Evolutionary conservation across 1,284 basidiomycete genomes (phyloP).

Genomic region (Ceratobasidium sp.): DNA sequence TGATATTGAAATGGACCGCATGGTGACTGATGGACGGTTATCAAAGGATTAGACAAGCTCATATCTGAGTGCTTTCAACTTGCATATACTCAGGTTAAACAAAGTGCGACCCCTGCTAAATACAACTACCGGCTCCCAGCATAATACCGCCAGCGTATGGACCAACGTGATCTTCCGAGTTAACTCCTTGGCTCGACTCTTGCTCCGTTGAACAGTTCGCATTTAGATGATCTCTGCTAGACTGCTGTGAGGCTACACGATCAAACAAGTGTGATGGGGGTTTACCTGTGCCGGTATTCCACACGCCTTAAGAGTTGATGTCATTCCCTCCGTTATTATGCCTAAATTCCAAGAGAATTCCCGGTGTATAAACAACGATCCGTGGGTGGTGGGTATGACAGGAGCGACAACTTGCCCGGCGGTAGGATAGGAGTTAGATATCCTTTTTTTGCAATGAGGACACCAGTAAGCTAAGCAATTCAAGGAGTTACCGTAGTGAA

Average conservation of each 20-base stretch:
- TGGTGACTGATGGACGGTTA: too few species aligned
- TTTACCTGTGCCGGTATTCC: constrained; percentile 57
- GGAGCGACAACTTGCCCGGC: background rate
- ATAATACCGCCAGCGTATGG: constrained; percentile 34
- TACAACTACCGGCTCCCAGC: too few species aligned
- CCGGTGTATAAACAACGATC: background rate
- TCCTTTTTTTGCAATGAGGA: constrained; percentile 59
- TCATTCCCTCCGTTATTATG: constrained; percentile 67
- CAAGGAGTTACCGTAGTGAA: too few species aligned
- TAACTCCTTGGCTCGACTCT: background rate
- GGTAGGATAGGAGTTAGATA: constrained; percentile 58
- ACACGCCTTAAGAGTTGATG: constrained; percentile 57
- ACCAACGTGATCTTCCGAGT: constrained; percentile 9
- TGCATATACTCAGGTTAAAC: too few species aligned
- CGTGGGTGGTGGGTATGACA: too few species aligned
- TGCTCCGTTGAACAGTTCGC: constrained; percentile 26
- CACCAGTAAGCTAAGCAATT: constrained; percentile 43
- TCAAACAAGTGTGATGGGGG: background rate
- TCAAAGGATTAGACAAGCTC: too few species aligned
- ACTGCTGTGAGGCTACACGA: background rate
- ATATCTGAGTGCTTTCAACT: too few species aligned
- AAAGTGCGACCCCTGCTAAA: too few species aligned
- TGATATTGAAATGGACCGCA: too few species aligned
- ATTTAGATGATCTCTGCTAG: constrained; percentile 5
- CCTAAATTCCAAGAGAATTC: constrained; percentile 47